phyloP scores from a whole-genome alignment of 2,329 filamentous ascomycete genomes.

The Plenodomus biglobosus region DNA sequence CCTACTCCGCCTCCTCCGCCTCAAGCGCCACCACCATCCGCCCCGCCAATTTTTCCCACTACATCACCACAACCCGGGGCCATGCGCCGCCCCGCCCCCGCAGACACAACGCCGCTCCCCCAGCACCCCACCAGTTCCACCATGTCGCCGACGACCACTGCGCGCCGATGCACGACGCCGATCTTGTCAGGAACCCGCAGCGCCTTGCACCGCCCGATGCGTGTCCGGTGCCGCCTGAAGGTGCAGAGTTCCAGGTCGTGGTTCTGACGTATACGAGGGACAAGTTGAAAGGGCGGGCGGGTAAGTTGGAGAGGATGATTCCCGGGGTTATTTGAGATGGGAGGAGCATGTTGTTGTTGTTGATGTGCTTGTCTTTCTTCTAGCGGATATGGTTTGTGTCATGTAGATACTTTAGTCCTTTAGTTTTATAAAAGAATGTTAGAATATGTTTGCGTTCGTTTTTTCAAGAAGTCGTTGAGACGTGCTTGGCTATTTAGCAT shows the following conservation, averaged over 20 bases:
- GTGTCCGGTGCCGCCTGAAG: not conserved
- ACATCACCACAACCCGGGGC: no score
- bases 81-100: no score
- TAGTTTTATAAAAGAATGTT: no score
- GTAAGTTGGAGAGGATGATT: constrained; percentile 4
- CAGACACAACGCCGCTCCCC: no score
- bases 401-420: no score
- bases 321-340: not conserved
- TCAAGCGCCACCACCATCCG: no score
- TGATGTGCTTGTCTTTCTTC: not conserved
- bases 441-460: no score
- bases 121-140: no score
- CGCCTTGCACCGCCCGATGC: not conserved
- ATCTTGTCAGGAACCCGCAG: not conserved
- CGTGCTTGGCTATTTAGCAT: no score
- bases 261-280: constrained; percentile 9
- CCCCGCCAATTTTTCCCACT: no score
- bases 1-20: no score
- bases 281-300: not conserved
- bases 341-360: not conserved
- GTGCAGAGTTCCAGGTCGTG: constrained; percentile 2
- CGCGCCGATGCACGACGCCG: not conserved
- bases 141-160: constrained; percentile 1
- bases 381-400: not conserved
- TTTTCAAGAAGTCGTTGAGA: no score